Base-by-base conservation (phyloP, 208 protist genomes). In the Balamuthia mandrillaris region DNA sequence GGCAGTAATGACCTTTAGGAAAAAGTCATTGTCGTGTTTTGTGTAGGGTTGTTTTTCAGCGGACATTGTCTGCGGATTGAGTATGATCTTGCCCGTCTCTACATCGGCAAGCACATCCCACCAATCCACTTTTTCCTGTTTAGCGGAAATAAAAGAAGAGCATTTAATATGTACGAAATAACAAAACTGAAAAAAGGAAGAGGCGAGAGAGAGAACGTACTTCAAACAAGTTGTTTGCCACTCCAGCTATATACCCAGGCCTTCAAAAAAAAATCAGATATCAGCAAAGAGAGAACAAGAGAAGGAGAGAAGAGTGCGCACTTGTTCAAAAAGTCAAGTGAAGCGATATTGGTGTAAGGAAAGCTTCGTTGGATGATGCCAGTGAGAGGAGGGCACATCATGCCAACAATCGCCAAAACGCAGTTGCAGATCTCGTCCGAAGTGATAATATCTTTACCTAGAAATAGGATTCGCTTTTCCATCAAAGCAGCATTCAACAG, bases 151-250 rank as follows among this genome's bases (percentile, higher is more conserved):
- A n/a, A n/a, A n/a, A n/a, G n/a, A n/a, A n/a, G n/a, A n/a, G n/a
- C n/a, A n/a, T n/a, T n/a, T n/a, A n/a, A n/a, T n/a, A n/a, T n/a
- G n/a, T n/a, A n/a, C n/a, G n/a, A n/a, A n/a, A n/a, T n/a, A n/a
- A n/a, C n/a, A n/a, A n/a, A n/a, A n/a, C n/a, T n/a, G n/a, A n/a
- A n/a, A n/a, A n/a, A n/a, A n/a, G n/a, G n/a, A n/a, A n/a, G n/a
- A n/a, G n/a, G n/a, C n/a, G n/a, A n/a, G n/a, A n/a, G n/a, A n/a
- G n/a, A n/a, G 78, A 35, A 51, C 89, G 81, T n/a, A 82, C 78
- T 44, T 86, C 86, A 75, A 93, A 93, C 58, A 92, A 88, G 16
- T 88, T 89, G 63, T 93, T 93, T 0, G 86, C 86, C 21, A 89
- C 88, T 54, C 91, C 91, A 1, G 88, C 86, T 33, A 93, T 92